Evolutionary conservation across 257 asterid genomes (phyloP).

Genomic region (Capsicum baccatum): DNA sequence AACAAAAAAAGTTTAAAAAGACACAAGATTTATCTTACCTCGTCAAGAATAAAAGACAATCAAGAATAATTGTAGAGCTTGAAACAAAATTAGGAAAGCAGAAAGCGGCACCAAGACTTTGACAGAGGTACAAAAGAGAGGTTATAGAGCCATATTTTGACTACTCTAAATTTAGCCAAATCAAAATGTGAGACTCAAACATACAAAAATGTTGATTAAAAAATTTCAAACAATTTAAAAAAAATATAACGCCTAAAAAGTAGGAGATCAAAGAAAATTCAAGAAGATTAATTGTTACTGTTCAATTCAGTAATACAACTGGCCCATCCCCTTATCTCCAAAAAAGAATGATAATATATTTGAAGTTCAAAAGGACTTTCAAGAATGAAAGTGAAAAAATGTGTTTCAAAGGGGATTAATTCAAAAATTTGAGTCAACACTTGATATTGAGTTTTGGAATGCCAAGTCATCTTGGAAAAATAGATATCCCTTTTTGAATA

Average conservation of each 20-base stretch:
- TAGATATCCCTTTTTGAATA: too few relatives aligned
- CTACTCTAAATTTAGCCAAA: neutral
- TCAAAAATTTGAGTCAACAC: too few relatives aligned
- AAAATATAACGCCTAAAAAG: neutral
- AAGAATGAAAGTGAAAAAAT: too few relatives aligned
- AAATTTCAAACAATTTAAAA: neutral
- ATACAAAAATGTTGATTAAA: neutral
- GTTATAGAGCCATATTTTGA: neutral
- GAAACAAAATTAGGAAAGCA: neutral
- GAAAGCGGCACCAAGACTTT: neutral
- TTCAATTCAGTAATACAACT: neutral
- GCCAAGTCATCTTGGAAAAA: too few relatives aligned
- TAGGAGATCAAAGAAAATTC: neutral
- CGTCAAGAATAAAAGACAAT: neutral
- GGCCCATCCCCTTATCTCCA: too few relatives aligned
- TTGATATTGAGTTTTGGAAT: too few relatives aligned
- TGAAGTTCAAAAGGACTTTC: too few relatives aligned
- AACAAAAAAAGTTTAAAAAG: neutral
- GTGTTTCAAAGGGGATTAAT: too few relatives aligned
- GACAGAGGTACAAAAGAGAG: neutral
- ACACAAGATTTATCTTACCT: neutral
- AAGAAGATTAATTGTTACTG: neutral
- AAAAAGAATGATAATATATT: too few relatives aligned
- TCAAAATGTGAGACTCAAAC: neutral
- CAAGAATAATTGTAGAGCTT: neutral